phyloP scores from a whole-genome alignment of 305 asterid genomes.

The Nicotiana rustica region DNA sequence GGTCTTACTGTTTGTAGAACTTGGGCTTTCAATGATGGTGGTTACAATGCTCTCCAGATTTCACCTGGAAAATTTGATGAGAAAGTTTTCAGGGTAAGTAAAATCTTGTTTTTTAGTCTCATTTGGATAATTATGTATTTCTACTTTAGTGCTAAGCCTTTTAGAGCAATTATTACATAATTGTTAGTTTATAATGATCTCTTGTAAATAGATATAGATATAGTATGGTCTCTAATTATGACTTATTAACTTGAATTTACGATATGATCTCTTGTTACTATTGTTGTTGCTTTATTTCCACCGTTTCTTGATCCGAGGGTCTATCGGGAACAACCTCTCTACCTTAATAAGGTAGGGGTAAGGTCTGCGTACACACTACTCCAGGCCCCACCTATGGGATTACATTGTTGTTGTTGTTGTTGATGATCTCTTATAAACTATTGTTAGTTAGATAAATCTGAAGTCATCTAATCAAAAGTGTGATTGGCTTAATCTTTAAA shows the following conservation, averaged over 20 bases:
- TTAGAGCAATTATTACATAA: slow-evolving; percentile 11
- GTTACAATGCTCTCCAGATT: slow-evolving; percentile 86
- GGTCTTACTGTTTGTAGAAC: slow-evolving; percentile 94
- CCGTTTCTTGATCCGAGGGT: too few relatives aligned
- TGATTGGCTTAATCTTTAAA: too few relatives aligned
- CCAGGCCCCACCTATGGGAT: too few relatives aligned
- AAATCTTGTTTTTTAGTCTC: slow-evolving; percentile 28
- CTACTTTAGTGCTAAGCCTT: not conserved
- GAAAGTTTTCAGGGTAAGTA: slow-evolving; percentile 80
- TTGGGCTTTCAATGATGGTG: slow-evolving; percentile 99
- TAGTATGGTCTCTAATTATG: slow-evolving; percentile 20
- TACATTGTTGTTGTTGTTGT: too few relatives aligned
- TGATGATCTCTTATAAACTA: too few relatives aligned
- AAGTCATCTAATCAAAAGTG: not conserved
- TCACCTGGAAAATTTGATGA: slow-evolving; percentile 92
- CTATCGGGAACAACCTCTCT: too few relatives aligned
- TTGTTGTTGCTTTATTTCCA: too few relatives aligned
- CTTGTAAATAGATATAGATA: not conserved
- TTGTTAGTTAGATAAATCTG: not conserved
- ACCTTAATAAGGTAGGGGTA: too few relatives aligned
- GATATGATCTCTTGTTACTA: not conserved
- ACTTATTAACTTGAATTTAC: not conserved
- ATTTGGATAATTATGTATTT: slow-evolving; percentile 35
- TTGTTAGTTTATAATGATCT: slow-evolving; percentile 11
- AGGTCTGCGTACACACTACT: too few relatives aligned